These are phyloP conservation scores for Hypomontagnella monticulosa DNA, from an alignment of 495 filamentous ascomycete species.

Conservation along the genomic window DNA sequence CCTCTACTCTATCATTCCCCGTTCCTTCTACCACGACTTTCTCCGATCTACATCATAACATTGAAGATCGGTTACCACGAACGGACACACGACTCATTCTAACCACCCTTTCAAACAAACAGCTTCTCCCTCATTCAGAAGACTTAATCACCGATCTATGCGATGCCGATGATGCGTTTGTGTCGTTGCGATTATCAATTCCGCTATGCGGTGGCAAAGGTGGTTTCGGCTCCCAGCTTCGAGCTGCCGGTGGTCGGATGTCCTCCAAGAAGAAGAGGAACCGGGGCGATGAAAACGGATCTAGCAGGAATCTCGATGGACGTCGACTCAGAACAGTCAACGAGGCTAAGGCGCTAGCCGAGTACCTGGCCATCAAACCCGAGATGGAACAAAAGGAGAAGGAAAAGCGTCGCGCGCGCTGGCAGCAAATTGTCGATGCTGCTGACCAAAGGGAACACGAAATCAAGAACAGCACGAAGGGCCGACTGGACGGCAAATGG, in stretches of 20 bases:
- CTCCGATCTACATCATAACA: constrained; percentile 68
- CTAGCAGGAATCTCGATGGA: constrained; percentile 92
- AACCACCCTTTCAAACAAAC: constrained; percentile 82
- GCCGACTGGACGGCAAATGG: constrained; percentile 88
- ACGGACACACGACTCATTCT: constrained; percentile 70
- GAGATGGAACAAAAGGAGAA: constrained; percentile 96
- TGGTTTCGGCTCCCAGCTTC: constrained; percentile 96
- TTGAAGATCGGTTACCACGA: constrained; percentile 71
- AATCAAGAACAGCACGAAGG: constrained; percentile 72
- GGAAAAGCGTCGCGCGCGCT: constrained; percentile 79
- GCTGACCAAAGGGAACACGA: constrained; percentile 85
- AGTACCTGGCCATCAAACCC: constrained; percentile 94
- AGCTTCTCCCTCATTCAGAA: constrained; percentile 61
- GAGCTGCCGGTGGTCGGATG: constrained; percentile 97
- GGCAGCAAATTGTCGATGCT: constrained; percentile 84
- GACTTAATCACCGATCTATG: constrained; percentile 64
- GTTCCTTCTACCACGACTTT: constrained; percentile 73
- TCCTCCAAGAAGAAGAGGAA: constrained; percentile 88
- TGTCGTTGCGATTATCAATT: constrained; percentile 80
- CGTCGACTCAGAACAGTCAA: constrained; percentile 89
- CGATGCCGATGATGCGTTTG: constrained; percentile 65
- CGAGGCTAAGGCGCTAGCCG: constrained; percentile 92
- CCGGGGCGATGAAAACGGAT: constrained; percentile 84
- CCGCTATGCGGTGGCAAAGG: constrained; percentile 91
- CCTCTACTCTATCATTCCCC: constrained; percentile 76